Evolutionary conservation across 495 filamentous ascomycete genomes (phyloP), one percentile per base, ranked within the genome.

Genomic region (Friedmanniomyces simplex): DNA sequence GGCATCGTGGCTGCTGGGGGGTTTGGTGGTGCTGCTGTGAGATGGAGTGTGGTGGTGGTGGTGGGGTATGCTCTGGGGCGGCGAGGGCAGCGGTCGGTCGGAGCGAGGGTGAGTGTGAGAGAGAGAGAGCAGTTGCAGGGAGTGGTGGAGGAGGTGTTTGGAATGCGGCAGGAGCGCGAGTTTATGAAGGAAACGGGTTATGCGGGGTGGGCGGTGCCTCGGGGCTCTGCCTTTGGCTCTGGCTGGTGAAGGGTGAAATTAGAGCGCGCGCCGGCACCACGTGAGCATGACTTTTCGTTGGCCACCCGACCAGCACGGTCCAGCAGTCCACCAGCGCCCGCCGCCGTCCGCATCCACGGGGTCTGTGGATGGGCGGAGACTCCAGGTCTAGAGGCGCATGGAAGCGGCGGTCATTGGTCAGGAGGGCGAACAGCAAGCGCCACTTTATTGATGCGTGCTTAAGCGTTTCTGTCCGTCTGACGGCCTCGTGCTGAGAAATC

Each of bases 1-100:
- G 68, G 65, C 68, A 70, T 62, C 34, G 18, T 62, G 43, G 48
- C 22, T 7, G 60, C 24, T 36, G 58, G 6, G 3, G 49, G 26
- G 4, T 8, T n/a, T 34, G 21, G 37, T 55, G 11, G 16, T 24
- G 20, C 13, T 39, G 50, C 22, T 49, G 25, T 24, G 25, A 49
- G 20, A 18, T 4, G 3, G 10, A 4, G 28, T 32, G 28, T 32
- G 28, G 28, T n/a, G 20, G 46, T n/a, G n/a, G n/a, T 49, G 46
- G 20, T 49, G 6, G n/a, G 3, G 41, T 43, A 43, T 43, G 41
- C 28, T 32, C 28, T 32, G 28, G 28, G 10, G 28, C 10, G 28
- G 28, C 10, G 28, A 45, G 21, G 41, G 21, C 41, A 4, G 41
- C 41, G 14, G 41, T 22, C 16, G 6, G 41, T 45, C n/a, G 14